Conservation (phyloP, 2,329 filamentous ascomycete genomes). For the Ustulina deusta region DNA sequence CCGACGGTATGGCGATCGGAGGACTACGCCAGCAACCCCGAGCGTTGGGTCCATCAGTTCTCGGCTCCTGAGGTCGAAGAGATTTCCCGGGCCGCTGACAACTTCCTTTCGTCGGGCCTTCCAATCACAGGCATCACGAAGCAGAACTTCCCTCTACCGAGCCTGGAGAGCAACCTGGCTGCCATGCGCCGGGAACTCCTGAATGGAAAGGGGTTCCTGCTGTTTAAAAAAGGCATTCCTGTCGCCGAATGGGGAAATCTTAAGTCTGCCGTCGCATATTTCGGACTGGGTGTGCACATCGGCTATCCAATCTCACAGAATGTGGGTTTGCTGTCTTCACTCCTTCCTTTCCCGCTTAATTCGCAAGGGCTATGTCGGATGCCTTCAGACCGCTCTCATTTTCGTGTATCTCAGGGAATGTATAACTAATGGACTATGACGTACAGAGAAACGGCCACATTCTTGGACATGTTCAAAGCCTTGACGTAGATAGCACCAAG, state of each 20-base stretch:
- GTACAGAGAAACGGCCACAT: slow-evolving; percentile 72
- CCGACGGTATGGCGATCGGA: slow-evolving; percentile 75
- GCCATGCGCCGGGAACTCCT: slow-evolving; percentile 74
- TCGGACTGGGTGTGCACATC: slow-evolving; percentile 86
- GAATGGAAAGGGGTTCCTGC: slow-evolving; percentile 88
- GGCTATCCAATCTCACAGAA: slow-evolving; percentile 93
- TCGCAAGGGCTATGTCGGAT: neutral
- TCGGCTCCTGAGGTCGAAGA: slow-evolving; percentile 70
- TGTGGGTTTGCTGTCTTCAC: slow-evolving; percentile 56
- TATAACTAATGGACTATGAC: slow-evolving; percentile 21
- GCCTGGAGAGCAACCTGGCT: slow-evolving; percentile 64
- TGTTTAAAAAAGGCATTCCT: slow-evolving; percentile 84
- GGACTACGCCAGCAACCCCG: slow-evolving; percentile 70
- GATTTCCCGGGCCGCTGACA: slow-evolving; percentile 70
- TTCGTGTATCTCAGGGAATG: neutral
- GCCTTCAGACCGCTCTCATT: neutral
- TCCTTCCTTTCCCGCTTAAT: neutral
- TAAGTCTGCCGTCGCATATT: slow-evolving; percentile 89
- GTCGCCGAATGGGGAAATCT: slow-evolving; percentile 79
- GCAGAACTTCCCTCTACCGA: slow-evolving; percentile 71
- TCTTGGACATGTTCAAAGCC: slow-evolving; percentile 88
- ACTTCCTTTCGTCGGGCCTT: slow-evolving; percentile 68
- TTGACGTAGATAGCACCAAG: slow-evolving; percentile 82
- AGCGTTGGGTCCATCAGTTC: slow-evolving; percentile 77
- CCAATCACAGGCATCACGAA: slow-evolving; percentile 73